Conservation (phyloP, 192 early-diverging fungal genomes). For the Cetraspora pellucida region DNA sequence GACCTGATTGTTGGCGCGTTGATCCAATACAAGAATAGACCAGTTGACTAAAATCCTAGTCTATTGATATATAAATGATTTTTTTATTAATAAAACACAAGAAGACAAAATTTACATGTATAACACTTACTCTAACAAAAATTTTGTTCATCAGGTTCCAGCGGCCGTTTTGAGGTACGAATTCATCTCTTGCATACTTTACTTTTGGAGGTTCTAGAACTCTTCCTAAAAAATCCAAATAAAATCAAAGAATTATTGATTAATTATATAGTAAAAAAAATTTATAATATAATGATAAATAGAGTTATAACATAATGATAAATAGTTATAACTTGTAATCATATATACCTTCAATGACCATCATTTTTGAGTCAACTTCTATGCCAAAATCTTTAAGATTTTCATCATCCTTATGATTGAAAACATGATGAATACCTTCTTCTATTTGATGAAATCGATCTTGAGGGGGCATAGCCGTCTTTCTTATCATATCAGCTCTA, state of each 20-base stretch:
- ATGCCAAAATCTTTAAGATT: conserved; percentile 9
- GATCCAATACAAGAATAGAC: conserved; percentile 4
- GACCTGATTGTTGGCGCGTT: not conserved
- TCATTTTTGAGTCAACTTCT: not conserved
- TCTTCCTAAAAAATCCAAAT: not conserved
- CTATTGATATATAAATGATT: not conserved
- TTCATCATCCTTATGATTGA: conserved; percentile 16
- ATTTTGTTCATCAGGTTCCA: not conserved
- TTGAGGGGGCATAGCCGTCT: not conserved
- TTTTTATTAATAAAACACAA: not conserved
- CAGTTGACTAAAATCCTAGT: conserved; percentile 7
- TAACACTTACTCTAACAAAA: not conserved
- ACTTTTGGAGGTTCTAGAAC: conserved; percentile 7
- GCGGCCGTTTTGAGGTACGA: not conserved
- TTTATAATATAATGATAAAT: not conserved
- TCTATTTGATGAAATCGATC: conserved; percentile 13
- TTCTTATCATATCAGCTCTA: conserved; percentile 23
- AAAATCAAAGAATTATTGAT: not conserved
- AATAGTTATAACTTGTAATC: not conserved
- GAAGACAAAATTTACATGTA: not conserved
- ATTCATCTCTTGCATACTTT: not conserved
- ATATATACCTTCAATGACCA: conserved; percentile 1
- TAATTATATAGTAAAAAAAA: not conserved
- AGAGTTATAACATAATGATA: not conserved
- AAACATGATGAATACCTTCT: not conserved